Evolutionary conservation across 331 rosid genomes (phyloP).

Genomic region (Pyrus hybrid): DNA sequence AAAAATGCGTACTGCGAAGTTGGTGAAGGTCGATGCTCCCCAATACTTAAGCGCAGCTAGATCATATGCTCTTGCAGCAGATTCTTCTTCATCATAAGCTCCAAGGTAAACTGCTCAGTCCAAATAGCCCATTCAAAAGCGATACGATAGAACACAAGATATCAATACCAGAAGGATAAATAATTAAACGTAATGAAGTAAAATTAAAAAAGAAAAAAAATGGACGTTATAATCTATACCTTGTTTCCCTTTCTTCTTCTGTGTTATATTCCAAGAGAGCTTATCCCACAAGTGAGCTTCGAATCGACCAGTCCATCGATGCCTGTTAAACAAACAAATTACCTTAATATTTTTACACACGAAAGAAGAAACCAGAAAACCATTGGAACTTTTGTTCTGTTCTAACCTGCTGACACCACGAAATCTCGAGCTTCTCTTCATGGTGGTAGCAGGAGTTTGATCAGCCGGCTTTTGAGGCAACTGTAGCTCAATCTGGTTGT

Average conservation of each 20-base stretch:
- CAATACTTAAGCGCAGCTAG: slow-evolving; percentile 37
- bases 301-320: slow-evolving; percentile 76
- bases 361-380: not conserved
- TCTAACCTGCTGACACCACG: slow-evolving; percentile 64
- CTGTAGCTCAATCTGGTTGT: slow-evolving; percentile 11
- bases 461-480: slow-evolving; percentile 17
- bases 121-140: slow-evolving; percentile 16
- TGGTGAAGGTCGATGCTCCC: slow-evolving; percentile 73
- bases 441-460: slow-evolving; percentile 34
- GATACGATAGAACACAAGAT: slow-evolving; percentile 4
- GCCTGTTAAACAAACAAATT: slow-evolving; percentile 30
- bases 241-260: slow-evolving; percentile 88
- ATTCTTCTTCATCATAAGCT: slow-evolving; percentile 84
- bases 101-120: slow-evolving; percentile 64
- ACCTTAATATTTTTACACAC: not conserved
- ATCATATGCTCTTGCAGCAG: slow-evolving; percentile 76
- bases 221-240: slow-evolving; percentile 11
- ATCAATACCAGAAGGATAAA: not conserved
- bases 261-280: slow-evolving; percentile 78
- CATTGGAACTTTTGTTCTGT: not conserved
- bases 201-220: no score
- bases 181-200: not conserved
- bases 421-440: slow-evolving; percentile 62
- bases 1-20: slow-evolving; percentile 47
- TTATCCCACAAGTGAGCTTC: slow-evolving; percentile 91